phyloP scores from a whole-genome alignment of 2,329 filamentous ascomycete genomes.

The Alternaria gansuensis region DNA sequence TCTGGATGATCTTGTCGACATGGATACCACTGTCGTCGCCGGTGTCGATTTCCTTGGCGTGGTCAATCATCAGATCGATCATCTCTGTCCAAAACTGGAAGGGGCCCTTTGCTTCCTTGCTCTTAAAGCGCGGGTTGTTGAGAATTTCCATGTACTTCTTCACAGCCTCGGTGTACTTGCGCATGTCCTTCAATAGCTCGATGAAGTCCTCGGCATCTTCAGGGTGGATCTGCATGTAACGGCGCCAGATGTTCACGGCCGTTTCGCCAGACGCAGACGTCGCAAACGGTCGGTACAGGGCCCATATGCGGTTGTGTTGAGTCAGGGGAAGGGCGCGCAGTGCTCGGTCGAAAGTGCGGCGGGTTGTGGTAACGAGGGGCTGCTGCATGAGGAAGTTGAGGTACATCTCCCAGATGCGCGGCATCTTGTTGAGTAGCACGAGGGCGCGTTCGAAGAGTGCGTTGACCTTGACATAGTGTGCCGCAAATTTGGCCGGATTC shows the following conservation, averaged over 20 bases:
- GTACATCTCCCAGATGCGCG: constrained; percentile 97
- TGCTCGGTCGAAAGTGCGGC: constrained; percentile 89
- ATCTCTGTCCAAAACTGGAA: constrained; percentile 99
- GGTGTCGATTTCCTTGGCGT: constrained; percentile 85
- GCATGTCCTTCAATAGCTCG: constrained; percentile 81
- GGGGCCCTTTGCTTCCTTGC: constrained; percentile 91
- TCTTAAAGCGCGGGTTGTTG: constrained; percentile 88
- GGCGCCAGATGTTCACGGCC: constrained; percentile 89
- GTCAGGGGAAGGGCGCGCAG: constrained; percentile 90
- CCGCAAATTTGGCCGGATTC: constrained; percentile 80
- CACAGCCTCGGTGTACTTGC: constrained; percentile 88
- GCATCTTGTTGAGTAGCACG: constrained; percentile 98
- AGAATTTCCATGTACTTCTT: constrained; percentile 90
- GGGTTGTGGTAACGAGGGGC: constrained; percentile 86
- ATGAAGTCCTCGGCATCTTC: constrained; percentile 97
- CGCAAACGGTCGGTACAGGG: constrained; percentile 87
- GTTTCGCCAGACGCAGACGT: constrained; percentile 90
- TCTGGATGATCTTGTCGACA: constrained; percentile 90
- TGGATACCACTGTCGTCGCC: constrained; percentile 83
- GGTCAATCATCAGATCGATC: constrained; percentile 91
- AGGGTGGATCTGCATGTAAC: constrained; percentile 97
- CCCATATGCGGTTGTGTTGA: constrained; percentile 96
- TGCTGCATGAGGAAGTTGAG: constrained; percentile 88
- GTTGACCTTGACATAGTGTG: constrained; percentile 93
- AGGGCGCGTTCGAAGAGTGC: constrained; percentile 91